A percentile compares a stretch with the other conserved stretches of the same genome.
Evolutionary conservation across 768 basidiomycete genomes (phyloP).

Genomic region (Galerina marginata): DNA sequence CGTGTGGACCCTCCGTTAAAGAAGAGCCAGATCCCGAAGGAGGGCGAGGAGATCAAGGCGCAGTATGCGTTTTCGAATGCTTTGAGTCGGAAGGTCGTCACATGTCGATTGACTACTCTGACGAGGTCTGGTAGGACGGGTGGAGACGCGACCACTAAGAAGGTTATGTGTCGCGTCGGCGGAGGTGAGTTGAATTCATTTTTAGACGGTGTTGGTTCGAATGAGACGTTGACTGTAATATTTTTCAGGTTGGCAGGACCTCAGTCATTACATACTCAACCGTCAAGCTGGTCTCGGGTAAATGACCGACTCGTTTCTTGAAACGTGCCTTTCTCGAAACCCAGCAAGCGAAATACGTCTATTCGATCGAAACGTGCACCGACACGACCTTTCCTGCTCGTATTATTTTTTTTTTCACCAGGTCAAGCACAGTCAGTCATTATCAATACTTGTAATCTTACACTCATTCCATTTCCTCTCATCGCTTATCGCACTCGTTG

Average conservation of each 20-base stretch:
- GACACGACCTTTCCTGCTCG: neutral
- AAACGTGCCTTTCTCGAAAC: neutral
- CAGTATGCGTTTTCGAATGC: constrained; percentile 83
- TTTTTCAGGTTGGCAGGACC: constrained; percentile 75
- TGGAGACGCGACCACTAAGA: constrained; percentile 67
- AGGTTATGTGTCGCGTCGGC: constrained; percentile 91
- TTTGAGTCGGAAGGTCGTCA: constrained; percentile 75
- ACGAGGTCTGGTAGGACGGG: constrained; percentile 60
- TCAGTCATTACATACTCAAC: constrained; percentile 76
- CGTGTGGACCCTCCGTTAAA: constrained; percentile 81
- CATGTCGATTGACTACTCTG: constrained; percentile 80
- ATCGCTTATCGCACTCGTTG: neutral
- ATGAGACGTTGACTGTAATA: neutral
- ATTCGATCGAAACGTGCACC: neutral
- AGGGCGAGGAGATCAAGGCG: constrained; percentile 81
- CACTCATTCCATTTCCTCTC: constrained; percentile 12
- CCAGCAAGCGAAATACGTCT: neutral
- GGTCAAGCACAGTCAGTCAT: constrained; percentile 6
- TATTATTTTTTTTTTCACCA: constrained; percentile 3
- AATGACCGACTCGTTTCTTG: neutral
- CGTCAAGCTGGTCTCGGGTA: constrained; percentile 66
- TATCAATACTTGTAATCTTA: constrained; percentile 17
- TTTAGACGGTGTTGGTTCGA: neutral
- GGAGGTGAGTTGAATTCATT: constrained; percentile 60
- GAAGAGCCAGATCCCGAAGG: constrained; percentile 55